Evolutionary conservation across 345 rosid species (phyloP), one percentile per base, ranked within the genome.

Genomic region (Ceriops tagal): DNA sequence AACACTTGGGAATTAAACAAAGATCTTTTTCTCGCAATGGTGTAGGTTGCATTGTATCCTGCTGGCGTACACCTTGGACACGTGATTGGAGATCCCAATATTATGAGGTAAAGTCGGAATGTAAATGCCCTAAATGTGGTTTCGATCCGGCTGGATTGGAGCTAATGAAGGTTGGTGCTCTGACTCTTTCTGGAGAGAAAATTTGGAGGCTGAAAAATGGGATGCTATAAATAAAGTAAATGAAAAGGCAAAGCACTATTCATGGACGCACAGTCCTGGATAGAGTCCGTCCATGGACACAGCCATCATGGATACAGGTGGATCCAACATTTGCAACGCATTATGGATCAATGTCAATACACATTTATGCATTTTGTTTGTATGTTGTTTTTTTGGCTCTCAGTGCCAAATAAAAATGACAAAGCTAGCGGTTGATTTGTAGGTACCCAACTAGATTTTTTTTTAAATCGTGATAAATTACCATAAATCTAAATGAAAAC

Each of bases 71-170:
- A 71, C 43, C 71, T 20, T 28, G 69, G 87, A 81, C 87, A 77
- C 85, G 87, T 83, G 87, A 79, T 72, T 83, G 87, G 86, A 78
- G 78, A 80, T 79, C 75, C 82, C 79, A 69, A 53, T 37, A 77
- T 79, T 53, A 20, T 81, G 80, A 79, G 80, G 69, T 69, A 73
- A 70, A 70, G 31, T 80, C 78, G 83, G 81, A 79, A 53, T 73
- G 73, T 63, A 68, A 76, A 67, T 68, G 53, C 30, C 70, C 78
- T 73, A 78, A 67, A 6, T 70, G 43, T 71, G 78, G 84, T 49
- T 53, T 28, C 16, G 39, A 63, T 71, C 52, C 66, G 66, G 78
- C 68, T 63, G 72, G 79, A 62, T 63, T 80, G 58, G 81, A 84
- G 89, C 47, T 65, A 83, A 81, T 77, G 16, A 73, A 81, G 88